These are phyloP conservation scores for Gossypium gossypioides DNA, from an alignment of 441 rosid genomes.

Conservation along the genomic window DNA sequence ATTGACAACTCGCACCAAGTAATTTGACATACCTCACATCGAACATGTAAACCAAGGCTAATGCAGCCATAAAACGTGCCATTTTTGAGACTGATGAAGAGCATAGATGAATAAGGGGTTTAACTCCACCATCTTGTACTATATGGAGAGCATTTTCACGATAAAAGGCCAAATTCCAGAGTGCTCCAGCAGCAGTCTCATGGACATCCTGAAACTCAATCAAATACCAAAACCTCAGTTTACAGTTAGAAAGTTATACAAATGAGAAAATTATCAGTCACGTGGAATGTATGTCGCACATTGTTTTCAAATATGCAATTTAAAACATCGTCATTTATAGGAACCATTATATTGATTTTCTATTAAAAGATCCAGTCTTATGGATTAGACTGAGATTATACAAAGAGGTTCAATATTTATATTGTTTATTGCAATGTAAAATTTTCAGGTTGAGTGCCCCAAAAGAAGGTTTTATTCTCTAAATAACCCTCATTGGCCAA, in stretches of 20 bases:
- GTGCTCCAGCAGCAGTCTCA: conserved; percentile 96
- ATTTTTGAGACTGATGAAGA: conserved; percentile 74
- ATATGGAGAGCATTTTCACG: conserved; percentile 80
- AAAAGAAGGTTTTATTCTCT: not conserved
- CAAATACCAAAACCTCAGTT: not conserved
- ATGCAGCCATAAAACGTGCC: conserved; percentile 96
- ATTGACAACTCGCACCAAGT: not conserved
- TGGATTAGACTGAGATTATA: not conserved
- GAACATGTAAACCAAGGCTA: conserved; percentile 92
- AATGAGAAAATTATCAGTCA: not conserved
- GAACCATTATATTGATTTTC: not conserved
- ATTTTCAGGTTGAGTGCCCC: not conserved
- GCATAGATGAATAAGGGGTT: conserved; percentile 74
- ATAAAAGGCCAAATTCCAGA: conserved; percentile 81
- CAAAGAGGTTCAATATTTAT: not conserved
- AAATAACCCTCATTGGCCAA: too few relatives aligned
- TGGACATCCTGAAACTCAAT: conserved; percentile 66
- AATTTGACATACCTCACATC: conserved; percentile 60
- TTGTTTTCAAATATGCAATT: not conserved
- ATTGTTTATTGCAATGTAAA: not conserved
- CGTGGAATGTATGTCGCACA: not conserved
- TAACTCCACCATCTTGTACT: conserved; percentile 90
- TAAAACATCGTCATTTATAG: not conserved
- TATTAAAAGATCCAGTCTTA: not conserved
- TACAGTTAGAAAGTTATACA: not conserved